Evolutionary conservation across 202 grass and related monocot genomes (phyloP), one percentile per base, ranked within the genome.

Genomic region (Brachypodium distachyon): DNA sequence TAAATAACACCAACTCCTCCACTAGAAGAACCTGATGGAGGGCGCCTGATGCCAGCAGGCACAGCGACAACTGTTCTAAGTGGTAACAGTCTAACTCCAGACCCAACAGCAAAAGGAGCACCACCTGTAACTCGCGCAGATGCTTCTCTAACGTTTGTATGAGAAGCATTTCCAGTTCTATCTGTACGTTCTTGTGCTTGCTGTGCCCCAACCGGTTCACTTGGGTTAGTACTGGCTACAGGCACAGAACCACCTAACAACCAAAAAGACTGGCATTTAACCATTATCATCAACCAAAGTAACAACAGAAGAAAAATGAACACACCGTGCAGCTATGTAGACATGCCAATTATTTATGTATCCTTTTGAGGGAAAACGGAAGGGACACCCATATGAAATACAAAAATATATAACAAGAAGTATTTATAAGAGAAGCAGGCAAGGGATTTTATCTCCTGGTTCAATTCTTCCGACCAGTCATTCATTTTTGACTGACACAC

Each of bases 1-100:
- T 87, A 85, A 29, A 93, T 69, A 81, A 88, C 37, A 77, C 71
- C 85, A 65, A 83, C 65, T 70, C 79, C 80, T 63, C 86, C 81
- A 83, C 84, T 84, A 80, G 87, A 85, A 44, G 85, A 56, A 48
- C 73, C 79, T 32, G 79, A 81, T 34, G 71, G 75, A 78, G 76
- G 63, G 53, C 27, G 85, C 51, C 61, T 79, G 51, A 85, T 83
- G 25, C 87, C 85, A 86, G 82, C 66, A 78, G 89, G 96, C 89
- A 95, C 86, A 36, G 91, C 77, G 78, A 92, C 87, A 75, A 89
- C 80, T 78, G 91, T 90, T 85, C 90, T 86, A 82, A 84, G 81
- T 21, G 87, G 91, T 67, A 95, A 70, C 52, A 95, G 36, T 78
- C 96, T 87, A 60, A 90, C 76, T 92, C 89, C 92, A 85, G 87